A percentile compares a stretch with the other conserved stretches of the same genome.
phyloP scores from a whole-genome alignment of 371 early-diverging fungal species.

The Mucor lusitanicus region DNA sequence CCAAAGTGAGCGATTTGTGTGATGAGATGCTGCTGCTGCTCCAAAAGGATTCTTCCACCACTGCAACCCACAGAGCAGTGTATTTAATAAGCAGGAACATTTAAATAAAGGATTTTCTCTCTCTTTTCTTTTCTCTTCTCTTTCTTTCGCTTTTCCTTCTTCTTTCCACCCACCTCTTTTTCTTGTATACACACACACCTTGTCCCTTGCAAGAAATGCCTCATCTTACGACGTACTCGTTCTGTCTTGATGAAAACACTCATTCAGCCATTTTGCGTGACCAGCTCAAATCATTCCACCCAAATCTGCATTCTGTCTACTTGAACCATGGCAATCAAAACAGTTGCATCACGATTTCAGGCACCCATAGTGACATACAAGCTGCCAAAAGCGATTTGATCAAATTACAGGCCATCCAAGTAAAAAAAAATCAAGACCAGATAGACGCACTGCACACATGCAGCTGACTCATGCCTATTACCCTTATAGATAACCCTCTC shows the following conservation, averaged over 20 bases:
- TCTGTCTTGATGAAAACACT: constrained; percentile 11
- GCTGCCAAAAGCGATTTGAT: constrained; percentile 14
- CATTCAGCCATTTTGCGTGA: constrained; percentile 7
- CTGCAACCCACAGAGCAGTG: neutral
- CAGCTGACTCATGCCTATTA: neutral
- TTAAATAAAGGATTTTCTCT: neutral
- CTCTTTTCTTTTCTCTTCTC: neutral
- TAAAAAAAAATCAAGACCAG: neutral
- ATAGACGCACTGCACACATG: neutral
- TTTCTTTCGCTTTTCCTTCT: neutral
- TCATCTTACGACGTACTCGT: constrained; percentile 17
- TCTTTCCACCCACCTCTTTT: neutral
- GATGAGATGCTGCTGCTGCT: neutral
- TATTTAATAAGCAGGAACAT: constrained; percentile 1
- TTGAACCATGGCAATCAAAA: constrained; percentile 2
- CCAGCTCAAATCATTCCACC: constrained; percentile 10
- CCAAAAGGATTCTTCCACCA: neutral
- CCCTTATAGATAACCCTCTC: constrained; percentile 5
- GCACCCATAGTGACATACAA: neutral
- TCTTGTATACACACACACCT: neutral
- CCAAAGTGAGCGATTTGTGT: neutral
- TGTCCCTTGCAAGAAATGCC: constrained; percentile 3
- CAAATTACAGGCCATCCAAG: constrained; percentile 15
- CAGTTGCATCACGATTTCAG: constrained; percentile 12
- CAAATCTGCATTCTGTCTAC: constrained; percentile 11